A percentile compares a stretch with the other conserved stretches of the same genome.
Conservation (phyloP, 2,329 filamentous ascomycete species). For the Fusarium sp. region DNA sequence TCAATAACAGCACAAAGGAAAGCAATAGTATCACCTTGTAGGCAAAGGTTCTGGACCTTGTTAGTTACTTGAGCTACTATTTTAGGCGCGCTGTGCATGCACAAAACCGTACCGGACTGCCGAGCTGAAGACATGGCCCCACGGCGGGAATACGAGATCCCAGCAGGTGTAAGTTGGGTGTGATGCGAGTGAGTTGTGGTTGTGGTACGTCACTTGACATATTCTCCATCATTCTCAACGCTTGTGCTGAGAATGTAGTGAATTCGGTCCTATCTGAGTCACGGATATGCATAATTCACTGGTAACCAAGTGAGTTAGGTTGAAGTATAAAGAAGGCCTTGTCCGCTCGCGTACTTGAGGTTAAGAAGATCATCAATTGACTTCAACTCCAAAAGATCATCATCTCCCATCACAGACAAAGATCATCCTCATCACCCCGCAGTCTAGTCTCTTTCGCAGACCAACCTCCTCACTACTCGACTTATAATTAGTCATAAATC, state of each 20-base stretch:
- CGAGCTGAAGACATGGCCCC: slow-evolving; percentile 22
- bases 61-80: slow-evolving; percentile 9
- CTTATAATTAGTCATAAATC: neutral
- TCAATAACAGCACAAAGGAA: neutral
- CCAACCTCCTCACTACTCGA: slow-evolving; percentile 19
- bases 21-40: neutral
- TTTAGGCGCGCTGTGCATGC: slow-evolving; percentile 18
- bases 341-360: neutral
- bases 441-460: neutral
- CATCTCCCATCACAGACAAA: slow-evolving; percentile 19
- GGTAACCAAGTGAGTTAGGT: neutral
- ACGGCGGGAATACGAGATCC: slow-evolving; percentile 39
- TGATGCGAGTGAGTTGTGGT: neutral
- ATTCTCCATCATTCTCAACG: slow-evolving; percentile 15
- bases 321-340: slow-evolving; percentile 30
- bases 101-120: slow-evolving; percentile 10
- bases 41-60: slow-evolving; percentile 3
- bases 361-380: slow-evolving; percentile 8
- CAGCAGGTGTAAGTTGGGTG: neutral
- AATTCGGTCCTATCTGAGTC: slow-evolving; percentile 19
- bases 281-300: neutral
- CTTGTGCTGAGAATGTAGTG: slow-evolving; percentile 31
- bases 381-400: slow-evolving; percentile 19
- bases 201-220: slow-evolving; percentile 41
- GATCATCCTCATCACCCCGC: slow-evolving; percentile 26